phyloP scores from a whole-genome alignment of 371 early-diverging fungal species.

The Enterocytospora artemiae region DNA sequence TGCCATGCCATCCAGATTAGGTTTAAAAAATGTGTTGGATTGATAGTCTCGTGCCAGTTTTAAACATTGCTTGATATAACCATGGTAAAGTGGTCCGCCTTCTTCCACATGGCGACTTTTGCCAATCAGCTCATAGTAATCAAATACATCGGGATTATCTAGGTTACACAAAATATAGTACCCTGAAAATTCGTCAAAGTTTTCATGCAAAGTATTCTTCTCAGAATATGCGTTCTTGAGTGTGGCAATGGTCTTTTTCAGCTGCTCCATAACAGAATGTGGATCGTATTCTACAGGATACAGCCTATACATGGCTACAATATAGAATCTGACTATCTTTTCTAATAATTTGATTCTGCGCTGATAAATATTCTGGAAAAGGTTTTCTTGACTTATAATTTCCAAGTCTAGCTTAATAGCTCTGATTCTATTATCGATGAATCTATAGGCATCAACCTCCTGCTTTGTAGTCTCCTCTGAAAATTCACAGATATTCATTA shows the following conservation, averaged over 20 bases:
- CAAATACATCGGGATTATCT: constrained; percentile 12
- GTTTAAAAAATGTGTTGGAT: neutral
- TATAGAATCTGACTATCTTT: constrained; percentile 73
- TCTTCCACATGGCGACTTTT: neutral
- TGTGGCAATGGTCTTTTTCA: constrained; percentile 64
- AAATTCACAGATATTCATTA: constrained; percentile 63
- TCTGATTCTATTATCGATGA: constrained; percentile 74
- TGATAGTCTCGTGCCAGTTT: neutral
- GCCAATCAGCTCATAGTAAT: neutral
- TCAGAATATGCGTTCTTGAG: constrained; percentile 33
- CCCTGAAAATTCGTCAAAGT: constrained; percentile 17
- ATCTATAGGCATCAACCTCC: constrained; percentile 63
- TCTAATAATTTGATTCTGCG: constrained; percentile 63
- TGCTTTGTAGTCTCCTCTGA: too few relatives aligned
- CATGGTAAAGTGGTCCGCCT: constrained; percentile 6
- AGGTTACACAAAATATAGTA: constrained; percentile 28
- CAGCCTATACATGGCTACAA: constrained; percentile 66
- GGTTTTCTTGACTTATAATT: constrained; percentile 69
- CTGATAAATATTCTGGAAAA: constrained; percentile 60
- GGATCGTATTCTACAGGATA: constrained; percentile 62
- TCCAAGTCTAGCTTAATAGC: constrained; percentile 67
- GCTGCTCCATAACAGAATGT: constrained; percentile 73
- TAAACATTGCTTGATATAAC: constrained; percentile 12
- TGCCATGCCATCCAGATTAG: neutral
- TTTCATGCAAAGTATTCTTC: constrained; percentile 6